Percentiles rank a stretch among this genome's conserved stretches.
Evolutionary conservation across 2,329 filamentous ascomycete genomes (phyloP).

Genomic region (Cytospora leucostoma): DNA sequence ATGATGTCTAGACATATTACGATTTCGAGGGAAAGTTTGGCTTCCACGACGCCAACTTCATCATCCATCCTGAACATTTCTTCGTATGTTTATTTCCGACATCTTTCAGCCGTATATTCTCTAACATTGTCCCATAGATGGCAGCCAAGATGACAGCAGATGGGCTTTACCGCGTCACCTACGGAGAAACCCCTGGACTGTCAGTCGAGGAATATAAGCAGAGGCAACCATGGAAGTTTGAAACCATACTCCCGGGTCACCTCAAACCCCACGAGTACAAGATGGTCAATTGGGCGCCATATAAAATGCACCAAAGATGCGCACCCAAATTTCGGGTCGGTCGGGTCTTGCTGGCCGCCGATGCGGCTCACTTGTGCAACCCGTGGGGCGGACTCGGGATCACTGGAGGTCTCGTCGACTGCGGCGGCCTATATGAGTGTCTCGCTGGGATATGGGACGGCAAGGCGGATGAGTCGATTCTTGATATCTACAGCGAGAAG

Average conservation of each 20-base stretch:
- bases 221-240: conserved; percentile 57
- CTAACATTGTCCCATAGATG: conserved; percentile 44
- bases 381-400: conserved; percentile 62
- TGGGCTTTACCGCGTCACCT: conserved; percentile 64
- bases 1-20: conserved; percentile 56
- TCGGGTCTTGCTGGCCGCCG: conserved; percentile 57
- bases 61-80: conserved; percentile 62
- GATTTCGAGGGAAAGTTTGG: conserved; percentile 56
- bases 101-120: background rate
- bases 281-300: conserved; percentile 58
- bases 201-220: conserved; percentile 53
- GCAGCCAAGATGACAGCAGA: conserved; percentile 59
- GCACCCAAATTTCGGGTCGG: conserved; percentile 59
- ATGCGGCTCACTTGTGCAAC: conserved; percentile 61
- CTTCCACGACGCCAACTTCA: conserved; percentile 60
- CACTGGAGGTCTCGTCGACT: conserved; percentile 65
- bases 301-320: conserved; percentile 63
- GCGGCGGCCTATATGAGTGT: conserved; percentile 62
- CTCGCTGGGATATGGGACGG: conserved; percentile 50
- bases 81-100: conserved; percentile 36
- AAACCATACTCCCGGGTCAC: conserved; percentile 59
- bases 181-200: conserved; percentile 58
- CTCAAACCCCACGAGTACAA: conserved; percentile 60
- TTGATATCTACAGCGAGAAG: conserved; percentile 49
- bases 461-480: conserved; percentile 44